Conservation (phyloP, 306 rosid genomes). For the Mimosa pudica region DNA sequence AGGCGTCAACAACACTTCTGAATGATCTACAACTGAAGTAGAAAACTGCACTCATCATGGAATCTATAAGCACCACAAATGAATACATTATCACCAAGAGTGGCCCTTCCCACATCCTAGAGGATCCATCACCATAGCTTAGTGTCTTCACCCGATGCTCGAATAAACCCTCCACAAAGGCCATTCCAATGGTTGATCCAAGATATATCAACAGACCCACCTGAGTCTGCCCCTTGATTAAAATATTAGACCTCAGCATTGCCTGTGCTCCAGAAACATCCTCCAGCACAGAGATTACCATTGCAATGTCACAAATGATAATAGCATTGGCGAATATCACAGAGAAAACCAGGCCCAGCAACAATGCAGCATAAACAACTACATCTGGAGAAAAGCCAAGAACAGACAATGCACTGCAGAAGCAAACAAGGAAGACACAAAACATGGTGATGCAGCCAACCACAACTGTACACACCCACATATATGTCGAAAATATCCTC, state of each 20-base stretch:
- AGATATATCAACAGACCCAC: constrained; percentile 86
- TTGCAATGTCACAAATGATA: constrained; percentile 70
- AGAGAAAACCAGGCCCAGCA: constrained; percentile 70
- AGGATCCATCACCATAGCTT: constrained; percentile 98
- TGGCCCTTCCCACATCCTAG: constrained; percentile 97
- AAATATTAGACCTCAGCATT: constrained; percentile 63
- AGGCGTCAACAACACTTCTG: constrained; percentile 43
- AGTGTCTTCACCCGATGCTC: constrained; percentile 91
- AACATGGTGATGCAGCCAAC: constrained; percentile 77
- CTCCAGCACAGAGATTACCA: constrained; percentile 86
- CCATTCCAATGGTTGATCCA: constrained; percentile 86
- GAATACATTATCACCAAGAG: constrained; percentile 95
- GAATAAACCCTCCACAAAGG: constrained; percentile 90
- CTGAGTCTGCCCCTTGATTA: constrained; percentile 88
- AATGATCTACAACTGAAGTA: constrained; percentile 73
- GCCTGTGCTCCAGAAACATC: constrained; percentile 95
- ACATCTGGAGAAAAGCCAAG: constrained; percentile 55
- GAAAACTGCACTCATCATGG: constrained; percentile 90
- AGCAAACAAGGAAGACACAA: constrained; percentile 63
- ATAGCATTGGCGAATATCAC: constrained; percentile 83
- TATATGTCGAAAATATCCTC: constrained; percentile 65
- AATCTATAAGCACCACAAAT: constrained; percentile 81
- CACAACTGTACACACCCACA: constrained; percentile 66
- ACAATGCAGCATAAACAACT: constrained; percentile 63
- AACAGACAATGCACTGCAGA: constrained; percentile 67